Evolutionary conservation across 192 early-diverging fungal species (phyloP).

Genomic region (Kickxella alabastrina): DNA sequence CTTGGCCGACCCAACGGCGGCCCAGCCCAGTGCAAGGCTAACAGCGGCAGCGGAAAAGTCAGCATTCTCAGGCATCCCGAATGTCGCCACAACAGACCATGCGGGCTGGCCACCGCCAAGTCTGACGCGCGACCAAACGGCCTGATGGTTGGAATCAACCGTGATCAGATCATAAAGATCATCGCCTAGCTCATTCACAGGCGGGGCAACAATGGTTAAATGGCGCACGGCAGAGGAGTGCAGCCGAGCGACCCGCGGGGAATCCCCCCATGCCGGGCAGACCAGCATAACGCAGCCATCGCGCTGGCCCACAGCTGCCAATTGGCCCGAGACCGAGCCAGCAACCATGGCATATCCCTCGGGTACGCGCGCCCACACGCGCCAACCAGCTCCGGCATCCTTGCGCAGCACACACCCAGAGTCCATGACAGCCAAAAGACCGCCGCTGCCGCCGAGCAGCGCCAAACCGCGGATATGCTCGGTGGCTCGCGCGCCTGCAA

Average conservation of each 20-base stretch:
- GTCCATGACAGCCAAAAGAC: constrained; percentile 40
- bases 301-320: constrained; percentile 25
- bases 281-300: constrained; percentile 25
- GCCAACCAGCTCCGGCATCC: background rate
- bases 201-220: background rate
- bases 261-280: background rate
- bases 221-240: background rate
- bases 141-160: background rate
- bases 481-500: background rate
- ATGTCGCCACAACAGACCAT: constrained; percentile 1
- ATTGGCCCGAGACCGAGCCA: background rate
- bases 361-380: background rate
- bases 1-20: constrained; percentile 7
- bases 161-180: constrained; percentile 8
- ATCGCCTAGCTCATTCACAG: background rate
- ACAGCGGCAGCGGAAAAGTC: constrained; percentile 11
- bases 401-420: constrained; percentile 38
- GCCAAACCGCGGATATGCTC: constrained; percentile 56
- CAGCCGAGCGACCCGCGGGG: background rate
- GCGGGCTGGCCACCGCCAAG: background rate
- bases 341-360: constrained; percentile 20
- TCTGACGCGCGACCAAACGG: constrained; percentile 8
- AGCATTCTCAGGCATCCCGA: constrained; percentile 1
- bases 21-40: constrained; percentile 5
- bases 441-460: background rate